phyloP scores from a whole-genome alignment of 164 flowering plant genomes.

The Nymphaea colorata region DNA sequence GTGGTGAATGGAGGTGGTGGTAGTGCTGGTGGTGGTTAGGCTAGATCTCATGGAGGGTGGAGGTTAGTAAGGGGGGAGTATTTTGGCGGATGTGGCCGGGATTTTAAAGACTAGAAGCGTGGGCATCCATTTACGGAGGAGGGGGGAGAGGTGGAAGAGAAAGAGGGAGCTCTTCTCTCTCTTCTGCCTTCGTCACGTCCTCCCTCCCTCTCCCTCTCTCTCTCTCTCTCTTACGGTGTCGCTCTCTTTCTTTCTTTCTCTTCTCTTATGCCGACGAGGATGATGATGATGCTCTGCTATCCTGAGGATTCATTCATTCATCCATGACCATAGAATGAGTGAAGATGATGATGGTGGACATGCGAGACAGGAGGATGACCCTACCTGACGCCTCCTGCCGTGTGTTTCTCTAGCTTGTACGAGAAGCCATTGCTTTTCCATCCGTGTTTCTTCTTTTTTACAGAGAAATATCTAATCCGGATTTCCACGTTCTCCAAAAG shows the following conservation, averaged over 20 bases:
- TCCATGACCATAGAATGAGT: neutral
- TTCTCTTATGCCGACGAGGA: conserved; percentile 1
- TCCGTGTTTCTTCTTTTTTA: neutral
- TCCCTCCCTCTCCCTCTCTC: too few relatives aligned
- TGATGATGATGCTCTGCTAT: neutral
- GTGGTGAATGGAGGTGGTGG: neutral
- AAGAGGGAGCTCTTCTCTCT: neutral
- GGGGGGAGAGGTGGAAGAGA: neutral
- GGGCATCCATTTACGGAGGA: neutral
- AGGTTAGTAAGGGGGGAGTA: neutral
- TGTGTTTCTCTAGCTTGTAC: conserved; percentile 7
- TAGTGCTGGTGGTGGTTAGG: conserved; percentile 9
- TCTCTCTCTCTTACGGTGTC: neutral
- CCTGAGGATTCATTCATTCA: too few relatives aligned
- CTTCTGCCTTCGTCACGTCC: neutral
- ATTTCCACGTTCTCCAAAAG: neutral
- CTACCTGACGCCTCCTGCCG: too few relatives aligned
- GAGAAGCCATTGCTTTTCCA: conserved; percentile 5
- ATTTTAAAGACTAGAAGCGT: neutral
- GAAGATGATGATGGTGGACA: conserved; percentile 1
- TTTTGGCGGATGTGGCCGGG: conserved; percentile 1
- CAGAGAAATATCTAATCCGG: neutral
- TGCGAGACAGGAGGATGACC: neutral
- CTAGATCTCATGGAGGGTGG: conserved; percentile 35
- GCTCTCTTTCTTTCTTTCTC: neutral